Evolutionary conservation across 768 basidiomycete genomes (phyloP).

Genomic region (Rhodosporidiobolus odoratus): DNA sequence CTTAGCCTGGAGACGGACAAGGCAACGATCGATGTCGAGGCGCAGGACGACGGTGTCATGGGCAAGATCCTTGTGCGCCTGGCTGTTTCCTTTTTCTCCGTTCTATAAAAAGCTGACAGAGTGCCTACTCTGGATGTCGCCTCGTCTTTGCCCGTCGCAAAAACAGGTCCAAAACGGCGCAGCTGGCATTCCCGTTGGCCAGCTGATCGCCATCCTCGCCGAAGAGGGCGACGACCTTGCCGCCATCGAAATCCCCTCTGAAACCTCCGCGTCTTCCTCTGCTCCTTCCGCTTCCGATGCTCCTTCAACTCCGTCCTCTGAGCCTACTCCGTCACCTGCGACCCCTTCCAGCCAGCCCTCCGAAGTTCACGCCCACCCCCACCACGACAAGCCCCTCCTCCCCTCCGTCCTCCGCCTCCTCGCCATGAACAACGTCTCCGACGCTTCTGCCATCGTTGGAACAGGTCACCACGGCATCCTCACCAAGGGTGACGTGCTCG

Average conservation of each 20-base stretch:
- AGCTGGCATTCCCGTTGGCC: constrained; percentile 79
- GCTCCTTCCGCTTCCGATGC: constrained; percentile 26
- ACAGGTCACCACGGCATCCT: constrained; percentile 89
- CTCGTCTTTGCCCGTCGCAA: constrained; percentile 52
- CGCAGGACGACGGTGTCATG: constrained; percentile 92
- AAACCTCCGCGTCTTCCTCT: constrained; percentile 28
- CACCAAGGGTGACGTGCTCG: constrained; percentile 90
- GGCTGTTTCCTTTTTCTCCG: constrained; percentile 74
- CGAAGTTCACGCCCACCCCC: constrained; percentile 39
- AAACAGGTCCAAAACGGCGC: constrained; percentile 68
- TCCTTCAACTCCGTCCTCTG: constrained; percentile 33
- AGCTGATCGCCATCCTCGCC: constrained; percentile 81
- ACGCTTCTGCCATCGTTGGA: constrained; percentile 67
- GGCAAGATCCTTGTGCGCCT: constrained; percentile 91
- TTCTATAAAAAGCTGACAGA: constrained; percentile 61
- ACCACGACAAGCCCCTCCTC: constrained; percentile 56
- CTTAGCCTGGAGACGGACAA: constrained; percentile 89
- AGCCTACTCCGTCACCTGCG: too few species aligned
- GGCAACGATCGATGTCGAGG: constrained; percentile 95
- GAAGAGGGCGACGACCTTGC: constrained; percentile 95
- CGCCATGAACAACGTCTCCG: constrained; percentile 58
- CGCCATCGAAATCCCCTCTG: constrained; percentile 58
- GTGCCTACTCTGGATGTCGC: too few species aligned
- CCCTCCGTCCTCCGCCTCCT: constrained; percentile 84
- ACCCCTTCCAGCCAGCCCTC: constrained; percentile 24